Evolutionary conservation across 768 basidiomycete genomes (phyloP).

Genomic region (Filobasidium wieringae): DNA sequence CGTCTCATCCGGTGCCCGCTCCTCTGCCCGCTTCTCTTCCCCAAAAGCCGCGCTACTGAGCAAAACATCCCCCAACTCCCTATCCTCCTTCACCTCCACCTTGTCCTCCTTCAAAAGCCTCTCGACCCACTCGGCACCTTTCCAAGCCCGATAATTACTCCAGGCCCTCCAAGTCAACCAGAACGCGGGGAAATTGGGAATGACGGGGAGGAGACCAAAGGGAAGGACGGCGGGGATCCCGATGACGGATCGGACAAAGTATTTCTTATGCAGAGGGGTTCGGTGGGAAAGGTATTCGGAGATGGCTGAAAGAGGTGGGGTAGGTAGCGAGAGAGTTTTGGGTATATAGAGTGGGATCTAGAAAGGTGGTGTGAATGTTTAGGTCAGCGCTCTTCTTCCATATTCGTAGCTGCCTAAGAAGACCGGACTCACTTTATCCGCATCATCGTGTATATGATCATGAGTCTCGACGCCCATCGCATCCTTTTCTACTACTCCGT

Average conservation of each 20-base stretch:
- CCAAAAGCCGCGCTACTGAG: background rate
- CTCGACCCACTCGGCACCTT: conserved; percentile 35
- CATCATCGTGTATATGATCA: background rate
- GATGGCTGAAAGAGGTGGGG: conserved; percentile 22
- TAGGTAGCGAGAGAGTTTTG: background rate
- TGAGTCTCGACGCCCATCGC: background rate
- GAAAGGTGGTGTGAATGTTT: background rate
- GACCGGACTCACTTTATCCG: background rate
- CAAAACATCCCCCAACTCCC: background rate
- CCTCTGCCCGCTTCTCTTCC: background rate
- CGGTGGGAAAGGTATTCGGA: conserved; percentile 23
- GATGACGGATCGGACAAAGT: conserved; percentile 26
- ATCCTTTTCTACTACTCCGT: background rate
- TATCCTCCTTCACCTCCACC: conserved; percentile 21
- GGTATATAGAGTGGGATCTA: background rate
- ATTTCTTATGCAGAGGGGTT: conserved; percentile 32
- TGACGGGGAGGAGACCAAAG: conserved; percentile 38
- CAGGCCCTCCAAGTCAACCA: conserved; percentile 41
- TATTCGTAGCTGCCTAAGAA: too few species aligned
- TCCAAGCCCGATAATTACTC: conserved; percentile 38
- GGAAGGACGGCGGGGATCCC: conserved; percentile 34
- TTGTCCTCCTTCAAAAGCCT: conserved; percentile 26
- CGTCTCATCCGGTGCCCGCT: conserved; percentile 9
- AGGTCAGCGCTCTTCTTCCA: too few species aligned
- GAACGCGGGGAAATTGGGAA: conserved; percentile 40